Evolutionary conservation across 306 rosid species (phyloP), one percentile per base, ranked within the genome.

Genomic region (Prunus campanulata): DNA sequence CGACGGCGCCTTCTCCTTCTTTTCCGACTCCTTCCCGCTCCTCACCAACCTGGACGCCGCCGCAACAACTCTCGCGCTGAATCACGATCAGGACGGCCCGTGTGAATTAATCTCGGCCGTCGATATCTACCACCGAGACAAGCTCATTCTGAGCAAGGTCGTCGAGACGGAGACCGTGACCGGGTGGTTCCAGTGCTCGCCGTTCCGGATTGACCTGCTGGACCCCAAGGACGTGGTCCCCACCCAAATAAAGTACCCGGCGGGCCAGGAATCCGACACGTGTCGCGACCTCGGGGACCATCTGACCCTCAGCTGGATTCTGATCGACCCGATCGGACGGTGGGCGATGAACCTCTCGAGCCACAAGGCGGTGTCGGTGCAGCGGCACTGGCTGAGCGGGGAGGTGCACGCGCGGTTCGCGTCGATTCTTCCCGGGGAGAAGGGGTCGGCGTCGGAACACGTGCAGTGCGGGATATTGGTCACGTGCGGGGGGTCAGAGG

Each of bases 301-400:
- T 2, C 39, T 93, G 54, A 50, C 77, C 66, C 72, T 89, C 85
- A 89, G 91, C 71, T 93, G 98, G 98, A 86, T 93, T 14, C 3
- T 89, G 74, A 76, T 90, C 25, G 97, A 91, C 75, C 79, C 85
- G 10, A 71, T 5, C 7, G 84, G 85, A 13, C 25, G 73, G 72
- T 85, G 91, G 12, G 93, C 97, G 63, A 77, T 84, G 86, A 88
- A 91, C 78, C 56, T 93, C n/a, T 90, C 98, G 29, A 91, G 96
- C 78, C 64, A 78, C 69, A 54, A 32, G 65, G 78, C 93, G 68
- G 92, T 91, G 30, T 75, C 83, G 14, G 88, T 91, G 70, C 72
- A 79, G 72, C 79, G 87, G 27, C 95, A 93, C 88, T 89, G 91
- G 95, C 68, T 93, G 75, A 93, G 84, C 77, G 91, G 98, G 9